Evolutionary conservation across 208 protist genomes (phyloP).

Genomic region (Naegleria lovaniensis): DNA sequence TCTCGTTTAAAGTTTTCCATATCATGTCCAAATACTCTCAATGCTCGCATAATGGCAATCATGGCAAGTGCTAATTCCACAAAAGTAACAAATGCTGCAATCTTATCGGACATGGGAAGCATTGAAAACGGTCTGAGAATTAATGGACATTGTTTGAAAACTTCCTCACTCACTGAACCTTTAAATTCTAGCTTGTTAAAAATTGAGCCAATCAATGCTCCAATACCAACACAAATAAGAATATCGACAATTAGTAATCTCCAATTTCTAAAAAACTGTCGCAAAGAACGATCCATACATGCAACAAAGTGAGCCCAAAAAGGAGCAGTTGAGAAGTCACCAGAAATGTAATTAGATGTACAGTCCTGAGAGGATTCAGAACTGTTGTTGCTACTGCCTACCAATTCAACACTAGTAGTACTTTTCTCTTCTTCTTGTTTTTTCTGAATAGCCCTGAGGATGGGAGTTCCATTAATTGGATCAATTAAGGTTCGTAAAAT

Average conservation of each 20-base stretch:
- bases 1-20: not conserved
- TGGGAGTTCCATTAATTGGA: not conserved
- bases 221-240: not conserved
- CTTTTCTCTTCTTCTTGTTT: not conserved
- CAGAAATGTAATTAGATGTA: no score
- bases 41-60: not conserved
- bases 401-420: not conserved
- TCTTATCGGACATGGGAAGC: not conserved
- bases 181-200: not conserved
- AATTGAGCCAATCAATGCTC: not conserved
- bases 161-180: not conserved
- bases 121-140: not conserved
- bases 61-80: not conserved
- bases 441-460: not conserved
- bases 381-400: no score
- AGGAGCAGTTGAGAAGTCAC: not conserved
- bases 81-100: not conserved
- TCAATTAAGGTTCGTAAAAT: not conserved
- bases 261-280: not conserved
- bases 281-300: not conserved
- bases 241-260: not conserved
- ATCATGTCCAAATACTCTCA: slow-evolving; percentile 24
- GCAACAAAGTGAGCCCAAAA: not conserved
- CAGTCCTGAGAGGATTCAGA: no score
- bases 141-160: not conserved